Evolutionary conservation across 345 rosid species (phyloP).

Genomic region (Citrus australasica): DNA sequence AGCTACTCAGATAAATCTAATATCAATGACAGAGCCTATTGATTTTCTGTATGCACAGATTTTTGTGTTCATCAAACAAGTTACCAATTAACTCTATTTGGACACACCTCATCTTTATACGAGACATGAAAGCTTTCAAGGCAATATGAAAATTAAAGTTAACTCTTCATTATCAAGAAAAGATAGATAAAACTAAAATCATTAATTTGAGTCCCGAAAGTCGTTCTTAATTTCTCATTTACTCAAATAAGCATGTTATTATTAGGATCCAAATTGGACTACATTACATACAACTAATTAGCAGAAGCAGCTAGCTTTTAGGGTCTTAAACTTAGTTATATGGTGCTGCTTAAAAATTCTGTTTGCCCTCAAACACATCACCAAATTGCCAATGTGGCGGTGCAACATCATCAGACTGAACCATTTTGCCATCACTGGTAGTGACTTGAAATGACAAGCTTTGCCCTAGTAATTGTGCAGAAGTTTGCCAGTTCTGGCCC

Average conservation of each 20-base stretch:
- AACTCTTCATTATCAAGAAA: not conserved
- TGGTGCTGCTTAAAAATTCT: not conserved
- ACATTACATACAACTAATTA: not conserved
- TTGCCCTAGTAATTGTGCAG: not conserved
- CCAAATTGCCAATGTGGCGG: constrained; percentile 2
- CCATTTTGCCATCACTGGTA: constrained; percentile 6
- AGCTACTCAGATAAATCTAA: too few relatives aligned
- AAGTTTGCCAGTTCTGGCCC: constrained; percentile 17
- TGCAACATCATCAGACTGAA: constrained; percentile 4
- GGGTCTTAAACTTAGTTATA: not conserved
- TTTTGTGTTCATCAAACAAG: not conserved
- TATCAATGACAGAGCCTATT: not conserved
- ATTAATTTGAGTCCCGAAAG: not conserved
- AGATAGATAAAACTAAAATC: not conserved
- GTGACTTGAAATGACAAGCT: constrained; percentile 11
- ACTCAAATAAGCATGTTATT: not conserved
- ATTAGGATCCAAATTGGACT: not conserved
- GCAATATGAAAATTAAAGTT: not conserved
- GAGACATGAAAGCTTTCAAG: not conserved
- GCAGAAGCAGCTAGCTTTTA: not conserved
- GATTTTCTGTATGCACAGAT: not conserved
- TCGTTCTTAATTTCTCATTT: not conserved
- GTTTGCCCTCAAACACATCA: not conserved
- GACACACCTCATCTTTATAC: not conserved
- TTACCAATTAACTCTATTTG: not conserved